Conservation (phyloP, 768 basidiomycete species). For the Exsudoporus frostii region DNA sequence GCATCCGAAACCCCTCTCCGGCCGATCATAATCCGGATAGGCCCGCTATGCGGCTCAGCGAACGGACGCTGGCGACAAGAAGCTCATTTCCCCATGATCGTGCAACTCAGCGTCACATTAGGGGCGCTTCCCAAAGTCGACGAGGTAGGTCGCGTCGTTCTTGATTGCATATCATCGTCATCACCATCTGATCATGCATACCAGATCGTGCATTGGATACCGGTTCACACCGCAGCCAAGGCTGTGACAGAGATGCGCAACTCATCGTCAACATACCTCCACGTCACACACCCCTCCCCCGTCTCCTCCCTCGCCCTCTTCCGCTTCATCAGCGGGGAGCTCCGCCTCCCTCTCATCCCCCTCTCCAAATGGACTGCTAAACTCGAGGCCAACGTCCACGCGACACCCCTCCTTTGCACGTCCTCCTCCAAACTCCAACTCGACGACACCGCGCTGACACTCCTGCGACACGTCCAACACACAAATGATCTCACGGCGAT, state of each 20-base stretch:
- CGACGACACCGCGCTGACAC: not conserved
- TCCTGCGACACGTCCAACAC: not conserved
- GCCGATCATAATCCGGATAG: slow-evolving; percentile 34
- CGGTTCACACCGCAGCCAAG: slow-evolving; percentile 8
- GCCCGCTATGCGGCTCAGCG: slow-evolving; percentile 35
- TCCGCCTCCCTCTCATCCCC: slow-evolving; percentile 8
- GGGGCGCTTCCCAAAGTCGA: slow-evolving; percentile 18
- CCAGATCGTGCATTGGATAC: slow-evolving; percentile 16
- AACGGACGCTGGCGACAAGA: slow-evolving; percentile 39
- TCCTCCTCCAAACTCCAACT: not conserved
- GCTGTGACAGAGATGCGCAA: slow-evolving; percentile 19
- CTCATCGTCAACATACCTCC: not conserved
- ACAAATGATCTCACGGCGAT: not conserved
- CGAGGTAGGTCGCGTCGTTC: slow-evolving; percentile 16
- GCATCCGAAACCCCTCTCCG: slow-evolving; percentile 17
- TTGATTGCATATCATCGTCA: too few species aligned
- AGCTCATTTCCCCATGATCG: slow-evolving; percentile 38
- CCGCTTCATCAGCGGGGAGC: not conserved
- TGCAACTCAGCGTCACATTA: slow-evolving; percentile 19
- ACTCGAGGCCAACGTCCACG: not conserved
- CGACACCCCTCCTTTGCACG: not conserved
- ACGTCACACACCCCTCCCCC: slow-evolving; percentile 14
- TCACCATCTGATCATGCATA: not conserved
- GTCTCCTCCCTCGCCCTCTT: slow-evolving; percentile 10
- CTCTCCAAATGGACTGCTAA: slow-evolving; percentile 6